Conservation (phyloP, 208 protist species). For the Herpetomonas samuelpessoai region DNA sequence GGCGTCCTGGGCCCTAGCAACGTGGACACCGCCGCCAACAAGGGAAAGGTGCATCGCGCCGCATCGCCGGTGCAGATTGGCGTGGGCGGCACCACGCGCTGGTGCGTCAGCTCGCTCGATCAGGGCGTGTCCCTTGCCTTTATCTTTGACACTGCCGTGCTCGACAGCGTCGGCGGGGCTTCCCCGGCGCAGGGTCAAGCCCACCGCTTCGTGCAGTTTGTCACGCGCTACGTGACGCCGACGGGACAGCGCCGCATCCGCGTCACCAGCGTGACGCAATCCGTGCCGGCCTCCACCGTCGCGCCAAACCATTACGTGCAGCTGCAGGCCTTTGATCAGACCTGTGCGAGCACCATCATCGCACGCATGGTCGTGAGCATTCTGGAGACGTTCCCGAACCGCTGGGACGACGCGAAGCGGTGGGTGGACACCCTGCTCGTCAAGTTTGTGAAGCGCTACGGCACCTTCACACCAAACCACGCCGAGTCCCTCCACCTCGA, state of each 20-base stretch:
- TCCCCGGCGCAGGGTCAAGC: neutral
- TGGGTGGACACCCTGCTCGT: slow-evolving; percentile 99
- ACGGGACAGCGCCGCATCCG: slow-evolving; percentile 79
- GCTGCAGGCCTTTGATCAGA: slow-evolving; percentile 94
- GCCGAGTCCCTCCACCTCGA: slow-evolving; percentile 87
- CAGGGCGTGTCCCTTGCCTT: slow-evolving; percentile 54
- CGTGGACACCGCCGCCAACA: slow-evolving; percentile 46
- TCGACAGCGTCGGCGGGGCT: slow-evolving; percentile 16
- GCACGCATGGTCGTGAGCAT: slow-evolving; percentile 74
- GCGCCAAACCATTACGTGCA: slow-evolving; percentile 49
- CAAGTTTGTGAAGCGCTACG: slow-evolving; percentile 94
- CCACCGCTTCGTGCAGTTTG: slow-evolving; percentile 92
- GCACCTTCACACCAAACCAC: slow-evolving; percentile 84
- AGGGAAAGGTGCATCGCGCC: slow-evolving; percentile 12
- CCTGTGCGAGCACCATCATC: slow-evolving; percentile 77
- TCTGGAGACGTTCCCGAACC: slow-evolving; percentile 57
- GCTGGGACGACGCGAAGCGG: slow-evolving; percentile 93
- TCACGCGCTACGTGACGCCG: slow-evolving; percentile 92
- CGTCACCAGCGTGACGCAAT: slow-evolving; percentile 82
- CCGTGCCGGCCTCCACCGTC: slow-evolving; percentile 38
- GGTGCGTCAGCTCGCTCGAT: slow-evolving; percentile 62
- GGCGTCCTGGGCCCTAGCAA: slow-evolving; percentile 71
- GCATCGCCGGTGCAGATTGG: slow-evolving; percentile 66
- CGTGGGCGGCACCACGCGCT: slow-evolving; percentile 54
- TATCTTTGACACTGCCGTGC: slow-evolving; percentile 79